Conservation (phyloP, 345 rosid species). For the Aquilaria malaccensis region DNA sequence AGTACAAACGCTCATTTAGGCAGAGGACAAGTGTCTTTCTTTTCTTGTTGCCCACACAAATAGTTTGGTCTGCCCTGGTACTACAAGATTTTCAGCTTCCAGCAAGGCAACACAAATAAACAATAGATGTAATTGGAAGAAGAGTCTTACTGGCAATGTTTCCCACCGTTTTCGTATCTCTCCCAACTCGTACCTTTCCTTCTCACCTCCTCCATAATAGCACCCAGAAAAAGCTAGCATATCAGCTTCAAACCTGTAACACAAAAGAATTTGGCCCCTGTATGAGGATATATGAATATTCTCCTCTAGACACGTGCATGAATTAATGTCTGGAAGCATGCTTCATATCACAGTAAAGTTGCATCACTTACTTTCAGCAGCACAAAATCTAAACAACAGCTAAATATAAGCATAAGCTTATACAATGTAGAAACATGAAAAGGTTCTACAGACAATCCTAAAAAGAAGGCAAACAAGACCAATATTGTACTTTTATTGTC, state of each 20-base stretch:
- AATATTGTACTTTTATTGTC: too few relatives aligned
- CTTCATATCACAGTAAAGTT: background rate
- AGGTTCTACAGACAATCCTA: too few relatives aligned
- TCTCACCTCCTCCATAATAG: conserved; percentile 99
- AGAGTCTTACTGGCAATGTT: conserved; percentile 82
- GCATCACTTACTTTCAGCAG: background rate
- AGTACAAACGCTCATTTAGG: background rate
- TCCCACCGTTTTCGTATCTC: conserved; percentile 96
- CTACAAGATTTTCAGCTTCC: background rate
- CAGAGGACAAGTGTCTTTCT: background rate
- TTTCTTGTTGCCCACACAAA: background rate
- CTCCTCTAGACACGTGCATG: background rate
- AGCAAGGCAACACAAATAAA: background rate
- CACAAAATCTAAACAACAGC: background rate
- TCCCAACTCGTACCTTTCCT: conserved; percentile 78
- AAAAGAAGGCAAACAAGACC: too few relatives aligned
- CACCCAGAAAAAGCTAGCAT: conserved; percentile 99
- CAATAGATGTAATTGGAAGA: background rate
- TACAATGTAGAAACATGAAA: too few relatives aligned
- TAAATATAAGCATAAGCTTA: background rate
- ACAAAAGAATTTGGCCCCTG: background rate
- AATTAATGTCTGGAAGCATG: background rate
- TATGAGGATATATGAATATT: background rate
- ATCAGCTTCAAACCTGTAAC: conserved; percentile 91
- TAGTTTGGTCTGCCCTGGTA: background rate